Conservation (phyloP, 495 filamentous ascomycete genomes). For the Penicillium subrubescens region DNA sequence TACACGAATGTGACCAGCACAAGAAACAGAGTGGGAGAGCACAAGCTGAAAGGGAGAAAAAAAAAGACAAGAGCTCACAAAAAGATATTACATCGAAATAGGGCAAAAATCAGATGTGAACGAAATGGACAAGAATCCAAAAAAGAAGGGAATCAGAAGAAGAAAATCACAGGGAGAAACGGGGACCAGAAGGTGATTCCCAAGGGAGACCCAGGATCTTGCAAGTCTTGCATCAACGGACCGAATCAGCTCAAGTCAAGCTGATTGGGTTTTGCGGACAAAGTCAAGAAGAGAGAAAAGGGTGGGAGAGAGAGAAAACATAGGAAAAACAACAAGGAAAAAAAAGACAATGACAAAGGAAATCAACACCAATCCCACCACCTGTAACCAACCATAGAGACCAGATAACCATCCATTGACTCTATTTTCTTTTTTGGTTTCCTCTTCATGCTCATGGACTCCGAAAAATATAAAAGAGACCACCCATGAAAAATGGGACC, state of each 20-base stretch:
- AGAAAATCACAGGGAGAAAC: constrained; percentile 12
- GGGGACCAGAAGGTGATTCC: not conserved
- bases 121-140: constrained; percentile 15
- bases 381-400: constrained; percentile 18
- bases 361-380: constrained; percentile 29
- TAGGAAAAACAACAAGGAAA: constrained; percentile 20
- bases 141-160: constrained; percentile 17
- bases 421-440: constrained; percentile 27
- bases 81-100: constrained; percentile 34
- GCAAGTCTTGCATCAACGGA: constrained; percentile 1
- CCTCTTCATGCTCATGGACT: constrained; percentile 10
- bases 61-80: not conserved
- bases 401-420: constrained; percentile 27
- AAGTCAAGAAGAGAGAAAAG: constrained; percentile 12
- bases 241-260: constrained; percentile 13
- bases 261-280: constrained; percentile 11
- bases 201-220: not conserved
- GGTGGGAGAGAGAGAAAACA: constrained; percentile 18
- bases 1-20: constrained; percentile 43
- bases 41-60: not conserved
- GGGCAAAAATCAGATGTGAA: constrained; percentile 15
- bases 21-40: constrained; percentile 14
- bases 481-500: constrained; percentile 1
- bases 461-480: constrained; percentile 4
- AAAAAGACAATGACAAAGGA: constrained; percentile 23